A percentile compares a stretch with the other conserved stretches of the same genome.
phyloP scores from a whole-genome alignment of 1,139 yeast genomes.

The Wickerhamomyces sp. region DNA sequence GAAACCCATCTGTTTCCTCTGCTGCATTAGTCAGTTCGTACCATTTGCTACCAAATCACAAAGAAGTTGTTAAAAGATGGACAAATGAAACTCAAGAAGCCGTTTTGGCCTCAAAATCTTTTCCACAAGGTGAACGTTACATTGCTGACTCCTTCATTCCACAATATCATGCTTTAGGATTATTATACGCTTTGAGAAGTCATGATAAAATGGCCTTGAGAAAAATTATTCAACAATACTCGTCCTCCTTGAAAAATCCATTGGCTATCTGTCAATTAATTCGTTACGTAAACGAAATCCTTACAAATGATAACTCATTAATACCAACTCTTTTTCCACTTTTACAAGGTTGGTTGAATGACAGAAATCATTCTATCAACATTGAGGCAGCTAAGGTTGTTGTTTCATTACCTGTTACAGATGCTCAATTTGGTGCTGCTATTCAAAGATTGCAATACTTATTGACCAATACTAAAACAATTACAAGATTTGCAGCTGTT shows the following conservation, averaged over 20 bases:
- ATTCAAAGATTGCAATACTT: constrained; percentile 70
- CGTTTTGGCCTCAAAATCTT: constrained; percentile 56
- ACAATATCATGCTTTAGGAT: constrained; percentile 94
- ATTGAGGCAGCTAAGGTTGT: constrained; percentile 90
- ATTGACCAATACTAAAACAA: constrained; percentile 83
- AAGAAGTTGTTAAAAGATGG: constrained; percentile 90
- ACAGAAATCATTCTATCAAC: constrained; percentile 86
- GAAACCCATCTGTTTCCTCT: constrained; percentile 80
- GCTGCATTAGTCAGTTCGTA: constrained; percentile 92
- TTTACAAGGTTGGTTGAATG: constrained; percentile 66
- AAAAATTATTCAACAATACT: constrained; percentile 80
- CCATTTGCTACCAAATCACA: constrained; percentile 83
- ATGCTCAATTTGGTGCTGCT: constrained; percentile 62
- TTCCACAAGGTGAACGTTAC: constrained; percentile 42
- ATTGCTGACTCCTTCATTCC: constrained; percentile 75
- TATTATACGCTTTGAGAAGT: constrained; percentile 79
- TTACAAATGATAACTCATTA: constrained; percentile 46
- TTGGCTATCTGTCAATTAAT: constrained; percentile 82
- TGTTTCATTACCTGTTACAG: constrained; percentile 55
- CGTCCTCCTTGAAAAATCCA: constrained; percentile 62
- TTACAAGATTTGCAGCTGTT: constrained; percentile 89
- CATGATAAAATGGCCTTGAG: constrained; percentile 93
- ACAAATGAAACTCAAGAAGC: constrained; percentile 92
- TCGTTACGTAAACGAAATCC: constrained; percentile 70
- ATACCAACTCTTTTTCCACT: constrained; percentile 52